A percentile compares a stretch with the other conserved stretches of the same genome.
Evolutionary conservation across 768 basidiomycete genomes (phyloP).

Genomic region (Boletus rex-veris): DNA sequence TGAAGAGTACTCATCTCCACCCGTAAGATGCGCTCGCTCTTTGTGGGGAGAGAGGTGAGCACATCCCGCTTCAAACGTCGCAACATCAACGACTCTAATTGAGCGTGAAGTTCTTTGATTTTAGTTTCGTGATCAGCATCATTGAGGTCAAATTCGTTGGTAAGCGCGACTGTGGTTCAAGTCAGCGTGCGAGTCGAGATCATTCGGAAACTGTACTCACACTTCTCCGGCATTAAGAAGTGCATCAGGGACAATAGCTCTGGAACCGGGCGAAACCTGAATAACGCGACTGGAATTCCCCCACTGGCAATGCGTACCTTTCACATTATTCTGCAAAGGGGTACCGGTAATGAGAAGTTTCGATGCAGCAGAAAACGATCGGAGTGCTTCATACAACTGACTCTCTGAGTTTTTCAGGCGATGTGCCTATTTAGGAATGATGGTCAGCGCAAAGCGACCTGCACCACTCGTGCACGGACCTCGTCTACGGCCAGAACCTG

Average conservation of each 20-base stretch:
- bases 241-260: slow-evolving; percentile 97
- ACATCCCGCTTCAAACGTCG: slow-evolving; percentile 94
- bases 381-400: slow-evolving; percentile 92
- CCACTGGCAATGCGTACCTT: slow-evolving; percentile 52
- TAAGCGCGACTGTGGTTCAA: slow-evolving; percentile 65
- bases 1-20: slow-evolving; percentile 98
- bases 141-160: slow-evolving; percentile 92
- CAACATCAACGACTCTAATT: slow-evolving; percentile 92
- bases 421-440: slow-evolving; percentile 62
- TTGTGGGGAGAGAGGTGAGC: slow-evolving; percentile 91
- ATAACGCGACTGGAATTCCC: slow-evolving; percentile 1
- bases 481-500: slow-evolving; percentile 96
- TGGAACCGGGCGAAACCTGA: slow-evolving; percentile 31
- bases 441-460: slow-evolving; percentile 14
- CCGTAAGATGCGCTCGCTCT: slow-evolving; percentile 95
- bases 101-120: slow-evolving; percentile 93
- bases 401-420: slow-evolving; percentile 97
- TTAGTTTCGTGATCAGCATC: slow-evolving; percentile 91
- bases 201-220: slow-evolving; percentile 41
- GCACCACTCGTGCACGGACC: slow-evolving; percentile 40
- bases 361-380: slow-evolving; percentile 83
- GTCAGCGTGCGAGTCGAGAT: slow-evolving; percentile 4
- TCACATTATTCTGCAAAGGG: slow-evolving; percentile 98
- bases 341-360: slow-evolving; percentile 98
- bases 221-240: slow-evolving; percentile 98